Evolutionary conservation across 2,329 filamentous ascomycete species (phyloP), one percentile per base, ranked within the genome.

Genomic region (Hymenoscyphus fraxineus): DNA sequence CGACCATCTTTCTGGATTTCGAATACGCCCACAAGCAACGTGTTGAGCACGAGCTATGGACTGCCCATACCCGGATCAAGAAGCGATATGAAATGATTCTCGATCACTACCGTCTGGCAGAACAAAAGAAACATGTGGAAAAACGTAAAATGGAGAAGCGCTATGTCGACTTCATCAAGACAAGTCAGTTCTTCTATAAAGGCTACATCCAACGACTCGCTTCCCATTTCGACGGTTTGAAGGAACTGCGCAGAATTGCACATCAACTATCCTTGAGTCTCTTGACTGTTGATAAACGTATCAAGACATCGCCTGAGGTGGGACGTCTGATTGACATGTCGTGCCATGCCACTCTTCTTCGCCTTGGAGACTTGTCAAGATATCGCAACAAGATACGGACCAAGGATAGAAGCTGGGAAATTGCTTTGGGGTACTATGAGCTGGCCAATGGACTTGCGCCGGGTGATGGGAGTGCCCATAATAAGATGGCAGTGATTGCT

Each of bases 401-500:
- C 66, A 93, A 90, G 76, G 70, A 76, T 60, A 87, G 88, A 61
- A 90, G 90, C 71, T 96, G 91, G 81, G 90, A 90, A 32, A 86
- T 86, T 15, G 92, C 94, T 15, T 82, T 93, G 72, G 88, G 89
- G 12, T 97, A 94, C 77, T 98, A 99, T 76, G 82, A 85, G 63
- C 81, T 98, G 65, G 95, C 95, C 27, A 86, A 88, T 68, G 86
- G 90, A 60, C 83, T 98, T 61, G 85, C 90, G 70, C 92, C 94
- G 2, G 81, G 86, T 19, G 92, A 90, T 57, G 94, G 94, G 38
- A 86, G 88, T 67, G 90, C 92, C 16, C 90, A 96, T 73, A 94
- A 99, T 73, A 95, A 98, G 76, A 87, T 95, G 76, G 93, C 91
- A 41, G 91, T 98, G 41, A 89, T 98, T 65, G 89, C 90, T 65